Conservation (phyloP, 768 basidiomycete genomes). For the Chlorophyllum brunneum region DNA sequence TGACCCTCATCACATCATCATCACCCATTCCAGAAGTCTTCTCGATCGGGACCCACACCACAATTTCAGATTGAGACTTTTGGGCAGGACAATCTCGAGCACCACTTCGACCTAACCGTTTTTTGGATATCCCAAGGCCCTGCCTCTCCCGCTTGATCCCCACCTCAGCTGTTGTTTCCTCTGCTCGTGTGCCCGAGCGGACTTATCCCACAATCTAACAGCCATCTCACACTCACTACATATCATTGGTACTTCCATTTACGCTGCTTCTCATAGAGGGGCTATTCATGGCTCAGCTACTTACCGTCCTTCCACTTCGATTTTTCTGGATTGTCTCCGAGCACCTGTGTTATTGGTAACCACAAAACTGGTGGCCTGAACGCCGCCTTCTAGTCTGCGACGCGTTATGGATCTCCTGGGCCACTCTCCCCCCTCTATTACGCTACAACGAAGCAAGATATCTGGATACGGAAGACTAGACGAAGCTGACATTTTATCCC, state of each 20-base stretch:
- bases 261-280: not conserved
- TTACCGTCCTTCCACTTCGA: slow-evolving; percentile 11
- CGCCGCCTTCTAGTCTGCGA: slow-evolving; percentile 4
- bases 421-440: not conserved
- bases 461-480: not conserved
- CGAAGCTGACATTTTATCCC: not conserved
- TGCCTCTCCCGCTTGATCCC: not conserved
- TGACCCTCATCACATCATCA: not conserved
- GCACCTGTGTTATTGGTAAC: not conserved
- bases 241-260: slow-evolving; percentile 3
- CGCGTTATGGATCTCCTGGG: not conserved
- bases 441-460: not conserved
- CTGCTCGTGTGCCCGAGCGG: not conserved
- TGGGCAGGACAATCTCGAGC: not conserved
- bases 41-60: no score
- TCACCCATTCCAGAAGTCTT: no score
- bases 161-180: not conserved
- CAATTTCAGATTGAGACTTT: no score
- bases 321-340: slow-evolving; percentile 9
- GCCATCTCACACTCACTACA: not conserved
- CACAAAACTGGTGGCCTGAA: not conserved
- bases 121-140: no score
- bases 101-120: not conserved
- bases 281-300: slow-evolving; percentile 2
- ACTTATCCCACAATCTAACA: not conserved